Evolutionary conservation across 2,329 filamentous ascomycete species (phyloP).

Genomic region (Bimuria novae-zelandiae): DNA sequence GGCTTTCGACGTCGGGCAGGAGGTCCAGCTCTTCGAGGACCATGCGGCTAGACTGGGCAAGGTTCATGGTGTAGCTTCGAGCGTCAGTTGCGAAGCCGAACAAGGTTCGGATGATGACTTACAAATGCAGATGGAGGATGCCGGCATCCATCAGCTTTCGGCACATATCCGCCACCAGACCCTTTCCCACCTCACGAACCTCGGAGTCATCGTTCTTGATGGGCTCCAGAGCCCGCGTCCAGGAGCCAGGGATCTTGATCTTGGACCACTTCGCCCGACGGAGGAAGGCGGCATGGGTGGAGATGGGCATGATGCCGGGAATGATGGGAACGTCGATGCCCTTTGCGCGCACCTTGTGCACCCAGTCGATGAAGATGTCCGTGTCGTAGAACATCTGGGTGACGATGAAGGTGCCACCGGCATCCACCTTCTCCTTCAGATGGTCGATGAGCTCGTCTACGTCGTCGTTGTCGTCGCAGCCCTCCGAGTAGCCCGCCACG

Average conservation of each 20-base stretch:
- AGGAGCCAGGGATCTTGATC: constrained; percentile 78
- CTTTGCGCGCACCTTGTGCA: constrained; percentile 78
- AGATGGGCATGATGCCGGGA: constrained; percentile 90
- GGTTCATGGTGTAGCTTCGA: constrained; percentile 90
- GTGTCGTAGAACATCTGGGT: constrained; percentile 99
- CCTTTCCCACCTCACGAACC: constrained; percentile 87
- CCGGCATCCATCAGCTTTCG: constrained; percentile 80
- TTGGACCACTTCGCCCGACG: constrained; percentile 90
- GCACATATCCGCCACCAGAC: constrained; percentile 87
- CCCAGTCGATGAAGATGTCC: constrained; percentile 93
- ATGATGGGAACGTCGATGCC: constrained; percentile 85
- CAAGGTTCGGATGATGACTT: constrained; percentile 31
- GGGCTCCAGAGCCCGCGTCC: constrained; percentile 82
- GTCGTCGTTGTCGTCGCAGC: constrained; percentile 89
- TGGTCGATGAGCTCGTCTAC: constrained; percentile 85
- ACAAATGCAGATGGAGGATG: constrained; percentile 88
- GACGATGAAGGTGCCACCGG: constrained; percentile 89
- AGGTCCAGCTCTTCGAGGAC: constrained; percentile 87
- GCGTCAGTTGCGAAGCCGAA: constrained; percentile 11
- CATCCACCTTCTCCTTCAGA: constrained; percentile 95
- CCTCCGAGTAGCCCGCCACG: constrained; percentile 95
- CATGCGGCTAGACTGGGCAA: constrained; percentile 92
- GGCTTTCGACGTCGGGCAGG: constrained; percentile 75
- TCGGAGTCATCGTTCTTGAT: constrained; percentile 96
- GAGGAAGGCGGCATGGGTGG: constrained; percentile 91